Evolutionary conservation across 495 filamentous ascomycete genomes (phyloP).

Genomic region (Lasiosphaeria hispida): DNA sequence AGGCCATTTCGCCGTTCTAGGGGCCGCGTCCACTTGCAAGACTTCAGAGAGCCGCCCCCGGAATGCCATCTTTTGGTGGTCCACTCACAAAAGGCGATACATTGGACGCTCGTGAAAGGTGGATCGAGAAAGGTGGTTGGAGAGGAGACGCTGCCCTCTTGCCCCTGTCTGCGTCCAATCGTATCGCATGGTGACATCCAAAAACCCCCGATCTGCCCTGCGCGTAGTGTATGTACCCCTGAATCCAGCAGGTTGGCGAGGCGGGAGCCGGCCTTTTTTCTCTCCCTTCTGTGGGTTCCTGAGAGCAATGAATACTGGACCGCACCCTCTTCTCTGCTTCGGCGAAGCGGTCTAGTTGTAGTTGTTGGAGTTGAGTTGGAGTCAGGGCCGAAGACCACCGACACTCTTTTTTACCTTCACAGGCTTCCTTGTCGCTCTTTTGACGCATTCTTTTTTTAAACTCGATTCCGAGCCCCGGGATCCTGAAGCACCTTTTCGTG

Average conservation of each 20-base stretch:
- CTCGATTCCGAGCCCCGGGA: constrained; percentile 5
- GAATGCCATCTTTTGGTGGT: background rate
- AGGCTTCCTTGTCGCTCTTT: constrained; percentile 13
- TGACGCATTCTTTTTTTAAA: constrained; percentile 8
- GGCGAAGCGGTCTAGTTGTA: background rate
- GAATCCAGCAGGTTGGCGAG: constrained; percentile 24
- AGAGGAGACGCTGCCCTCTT: background rate
- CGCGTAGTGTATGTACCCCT: constrained; percentile 21
- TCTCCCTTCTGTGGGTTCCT: constrained; percentile 6
- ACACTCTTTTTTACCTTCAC: constrained; percentile 23
- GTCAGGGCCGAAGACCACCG: background rate
- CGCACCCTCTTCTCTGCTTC: background rate
- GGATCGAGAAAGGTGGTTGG: constrained; percentile 3
- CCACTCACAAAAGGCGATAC: background rate
- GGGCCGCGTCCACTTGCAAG: background rate
- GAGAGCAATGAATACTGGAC: background rate
- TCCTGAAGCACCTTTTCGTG: constrained; percentile 19
- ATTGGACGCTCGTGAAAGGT: constrained; percentile 11
- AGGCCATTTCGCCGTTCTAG: background rate
- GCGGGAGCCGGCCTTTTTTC: constrained; percentile 7
- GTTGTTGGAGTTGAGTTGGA: background rate
- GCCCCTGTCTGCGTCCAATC: constrained; percentile 25
- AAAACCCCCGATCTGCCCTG: constrained; percentile 11
- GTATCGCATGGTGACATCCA: constrained; percentile 19
- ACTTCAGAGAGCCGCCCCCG: constrained; percentile 6